phyloP scores from a whole-genome alignment of 768 basidiomycete genomes.

The Lactarius vividus region DNA sequence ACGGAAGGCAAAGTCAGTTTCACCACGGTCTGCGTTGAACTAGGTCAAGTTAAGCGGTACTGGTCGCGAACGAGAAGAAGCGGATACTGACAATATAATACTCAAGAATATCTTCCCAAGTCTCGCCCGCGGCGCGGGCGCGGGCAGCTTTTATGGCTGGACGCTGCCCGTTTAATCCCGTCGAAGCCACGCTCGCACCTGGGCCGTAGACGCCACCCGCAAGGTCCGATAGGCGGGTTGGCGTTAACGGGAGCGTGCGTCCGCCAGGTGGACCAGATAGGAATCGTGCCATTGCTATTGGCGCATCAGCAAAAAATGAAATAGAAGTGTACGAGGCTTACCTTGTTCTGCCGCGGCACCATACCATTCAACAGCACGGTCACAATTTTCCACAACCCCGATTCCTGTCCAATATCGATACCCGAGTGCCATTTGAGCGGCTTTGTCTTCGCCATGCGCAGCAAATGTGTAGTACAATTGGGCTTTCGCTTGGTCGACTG shows the following conservation, averaged over 20 bases:
- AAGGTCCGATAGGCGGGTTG: conserved; percentile 83
- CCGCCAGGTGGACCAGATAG: conserved; percentile 89
- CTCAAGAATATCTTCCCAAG: conserved; percentile 89
- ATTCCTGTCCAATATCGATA: conserved; percentile 97
- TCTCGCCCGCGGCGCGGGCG: conserved; percentile 85
- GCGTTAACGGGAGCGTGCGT: conserved; percentile 74
- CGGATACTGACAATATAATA: conserved; percentile 70
- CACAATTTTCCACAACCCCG: conserved; percentile 83
- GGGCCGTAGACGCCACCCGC: conserved; percentile 93
- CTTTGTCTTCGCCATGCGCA: conserved; percentile 81
- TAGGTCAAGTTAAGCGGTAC: conserved; percentile 34
- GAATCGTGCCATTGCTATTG: conserved; percentile 74
- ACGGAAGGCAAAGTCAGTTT: conserved; percentile 84
- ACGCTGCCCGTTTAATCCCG: conserved; percentile 65
- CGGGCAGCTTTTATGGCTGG: conserved; percentile 82
- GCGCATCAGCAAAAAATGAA: conserved; percentile 9
- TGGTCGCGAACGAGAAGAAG: background rate
- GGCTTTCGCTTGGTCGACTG: conserved; percentile 73
- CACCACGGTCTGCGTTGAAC: conserved; percentile 95
- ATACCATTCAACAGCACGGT: conserved; percentile 84
- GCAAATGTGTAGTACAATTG: conserved; percentile 94
- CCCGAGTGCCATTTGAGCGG: conserved; percentile 89
- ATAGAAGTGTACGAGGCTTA: conserved; percentile 32
- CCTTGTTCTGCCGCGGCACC: conserved; percentile 85
- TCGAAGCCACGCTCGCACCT: conserved; percentile 91